A percentile compares a stretch with the other conserved stretches of the same genome.
phyloP scores from a whole-genome alignment of 352 stramenopile species.

The Phytophthora sansomeana region DNA sequence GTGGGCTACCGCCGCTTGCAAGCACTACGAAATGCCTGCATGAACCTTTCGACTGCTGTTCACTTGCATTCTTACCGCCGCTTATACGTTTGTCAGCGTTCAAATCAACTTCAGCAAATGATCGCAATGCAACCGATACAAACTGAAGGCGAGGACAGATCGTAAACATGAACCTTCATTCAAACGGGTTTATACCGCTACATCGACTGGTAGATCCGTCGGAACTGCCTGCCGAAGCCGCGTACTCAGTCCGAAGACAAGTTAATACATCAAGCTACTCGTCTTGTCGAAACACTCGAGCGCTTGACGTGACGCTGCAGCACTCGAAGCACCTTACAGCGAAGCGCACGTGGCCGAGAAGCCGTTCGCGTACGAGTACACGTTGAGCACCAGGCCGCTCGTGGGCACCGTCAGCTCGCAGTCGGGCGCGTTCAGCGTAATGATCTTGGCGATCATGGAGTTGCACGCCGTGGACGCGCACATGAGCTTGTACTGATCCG shows the following conservation, averaged over 20 bases:
- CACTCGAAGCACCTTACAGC: slow-evolving; percentile 13
- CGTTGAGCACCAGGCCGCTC: slow-evolving; percentile 38
- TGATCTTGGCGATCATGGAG: slow-evolving; percentile 31
- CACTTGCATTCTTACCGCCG: no score
- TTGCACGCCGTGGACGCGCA: slow-evolving; percentile 36
- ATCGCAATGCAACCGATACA: no score
- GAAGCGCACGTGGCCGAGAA: slow-evolving; percentile 30
- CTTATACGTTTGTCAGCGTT: no score
- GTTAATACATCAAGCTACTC: neutral
- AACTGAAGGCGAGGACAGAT: no score
- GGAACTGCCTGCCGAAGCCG: neutral
- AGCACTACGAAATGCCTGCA: no score
- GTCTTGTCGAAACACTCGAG: neutral
- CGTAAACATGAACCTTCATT: no score
- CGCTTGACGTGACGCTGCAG: neutral
- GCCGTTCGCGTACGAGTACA: slow-evolving; percentile 36
- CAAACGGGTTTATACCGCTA: slow-evolving; percentile 6
- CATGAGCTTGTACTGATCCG: slow-evolving; percentile 31
- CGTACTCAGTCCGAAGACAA: slow-evolving; percentile 6
- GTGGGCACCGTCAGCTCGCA: slow-evolving; percentile 41
- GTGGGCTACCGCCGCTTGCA: no score
- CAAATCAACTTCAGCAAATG: no score
- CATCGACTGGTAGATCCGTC: neutral
- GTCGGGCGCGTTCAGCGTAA: slow-evolving; percentile 36
- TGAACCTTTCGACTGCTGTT: no score